phyloP scores from a whole-genome alignment of 139 green algal species.

The Chlamydomonas sphaeroides region DNA sequence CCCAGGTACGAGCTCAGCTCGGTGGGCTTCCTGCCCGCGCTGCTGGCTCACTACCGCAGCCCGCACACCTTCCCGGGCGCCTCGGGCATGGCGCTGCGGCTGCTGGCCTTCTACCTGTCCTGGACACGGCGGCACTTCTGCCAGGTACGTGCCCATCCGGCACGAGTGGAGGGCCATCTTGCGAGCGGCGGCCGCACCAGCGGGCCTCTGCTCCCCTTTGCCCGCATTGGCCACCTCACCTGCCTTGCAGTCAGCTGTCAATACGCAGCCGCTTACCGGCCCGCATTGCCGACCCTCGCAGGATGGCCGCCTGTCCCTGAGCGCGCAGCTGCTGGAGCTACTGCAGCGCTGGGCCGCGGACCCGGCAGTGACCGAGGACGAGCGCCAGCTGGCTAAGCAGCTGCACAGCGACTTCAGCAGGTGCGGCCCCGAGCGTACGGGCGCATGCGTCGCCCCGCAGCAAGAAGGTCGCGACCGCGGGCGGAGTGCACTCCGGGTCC shows the following conservation, averaged over 20 bases:
- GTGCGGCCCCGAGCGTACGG: too few relatives aligned
- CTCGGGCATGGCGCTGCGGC: slow-evolving; percentile 38
- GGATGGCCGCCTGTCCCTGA: slow-evolving; percentile 46
- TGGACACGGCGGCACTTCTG: slow-evolving; percentile 53
- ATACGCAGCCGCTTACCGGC: too few relatives aligned
- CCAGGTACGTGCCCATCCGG: too few relatives aligned
- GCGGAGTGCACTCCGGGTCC: too few relatives aligned
- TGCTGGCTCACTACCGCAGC: slow-evolving; percentile 38
- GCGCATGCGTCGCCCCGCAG: too few relatives aligned
- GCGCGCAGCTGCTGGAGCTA: slow-evolving; percentile 34
- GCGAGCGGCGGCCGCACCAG: too few relatives aligned
- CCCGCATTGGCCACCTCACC: too few relatives aligned
- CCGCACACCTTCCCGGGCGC: slow-evolving; percentile 47
- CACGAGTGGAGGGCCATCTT: too few relatives aligned
- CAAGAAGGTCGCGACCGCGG: too few relatives aligned
- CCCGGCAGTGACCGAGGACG: slow-evolving; percentile 10
- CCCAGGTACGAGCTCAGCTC: slow-evolving; percentile 28
- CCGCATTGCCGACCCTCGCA: background rate
- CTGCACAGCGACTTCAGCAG: slow-evolving; percentile 58
- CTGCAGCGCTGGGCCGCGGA: slow-evolving; percentile 39
- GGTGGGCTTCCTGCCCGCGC: slow-evolving; percentile 20
- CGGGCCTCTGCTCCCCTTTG: too few relatives aligned
- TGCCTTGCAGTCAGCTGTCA: too few relatives aligned
- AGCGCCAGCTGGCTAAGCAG: slow-evolving; percentile 46
- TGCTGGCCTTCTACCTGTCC: slow-evolving; percentile 52